These are phyloP conservation scores for Massarina eburnea DNA, from an alignment of 2,329 filamentous ascomycete genomes.

Conservation along the genomic window DNA sequence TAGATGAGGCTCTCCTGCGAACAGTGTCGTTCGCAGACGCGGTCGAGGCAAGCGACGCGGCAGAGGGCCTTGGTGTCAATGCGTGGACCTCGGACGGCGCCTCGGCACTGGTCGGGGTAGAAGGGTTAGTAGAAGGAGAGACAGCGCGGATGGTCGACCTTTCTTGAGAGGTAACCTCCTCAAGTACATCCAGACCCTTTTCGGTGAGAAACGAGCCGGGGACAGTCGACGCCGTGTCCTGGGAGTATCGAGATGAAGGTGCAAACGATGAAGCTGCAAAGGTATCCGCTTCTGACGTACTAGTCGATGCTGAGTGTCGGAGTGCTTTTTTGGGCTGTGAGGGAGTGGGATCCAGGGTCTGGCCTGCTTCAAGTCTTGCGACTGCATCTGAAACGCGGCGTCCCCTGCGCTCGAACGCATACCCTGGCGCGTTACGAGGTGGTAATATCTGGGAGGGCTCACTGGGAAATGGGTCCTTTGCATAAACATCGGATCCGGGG, in stretches of 20 bases:
- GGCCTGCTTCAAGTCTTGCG: conserved; percentile 40
- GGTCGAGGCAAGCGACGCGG: conserved; percentile 38
- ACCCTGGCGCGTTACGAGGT: conserved; percentile 41
- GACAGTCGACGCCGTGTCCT: conserved; percentile 39
- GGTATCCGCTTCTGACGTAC: conserved; percentile 42
- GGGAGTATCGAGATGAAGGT: conserved; percentile 43
- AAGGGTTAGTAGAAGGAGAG: conserved; percentile 31
- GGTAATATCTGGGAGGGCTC: conserved; percentile 44
- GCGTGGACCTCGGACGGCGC: conserved; percentile 33
- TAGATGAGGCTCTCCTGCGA: conserved; percentile 33
- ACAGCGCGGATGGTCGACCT: conserved; percentile 42
- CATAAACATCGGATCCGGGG: conserved; percentile 37
- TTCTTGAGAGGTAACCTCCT: conserved; percentile 26
- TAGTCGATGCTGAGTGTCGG: conserved; percentile 43
- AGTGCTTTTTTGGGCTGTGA: conserved; percentile 36
- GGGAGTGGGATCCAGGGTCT: conserved; percentile 37
- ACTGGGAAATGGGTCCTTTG: conserved; percentile 44
- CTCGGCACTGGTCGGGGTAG: conserved; percentile 31
- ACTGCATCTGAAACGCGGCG: conserved; percentile 45
- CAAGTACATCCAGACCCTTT: conserved; percentile 35
- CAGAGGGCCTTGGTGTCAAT: conserved; percentile 41
- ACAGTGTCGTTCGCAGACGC: conserved; percentile 17
- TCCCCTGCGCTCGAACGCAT: conserved; percentile 41
- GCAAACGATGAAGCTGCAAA: conserved; percentile 40
- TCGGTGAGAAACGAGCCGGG: conserved; percentile 29